These are phyloP conservation scores for Colletotrichum sp. DNA, from an alignment of 2,329 filamentous ascomycete species.

Conservation along the genomic window DNA sequence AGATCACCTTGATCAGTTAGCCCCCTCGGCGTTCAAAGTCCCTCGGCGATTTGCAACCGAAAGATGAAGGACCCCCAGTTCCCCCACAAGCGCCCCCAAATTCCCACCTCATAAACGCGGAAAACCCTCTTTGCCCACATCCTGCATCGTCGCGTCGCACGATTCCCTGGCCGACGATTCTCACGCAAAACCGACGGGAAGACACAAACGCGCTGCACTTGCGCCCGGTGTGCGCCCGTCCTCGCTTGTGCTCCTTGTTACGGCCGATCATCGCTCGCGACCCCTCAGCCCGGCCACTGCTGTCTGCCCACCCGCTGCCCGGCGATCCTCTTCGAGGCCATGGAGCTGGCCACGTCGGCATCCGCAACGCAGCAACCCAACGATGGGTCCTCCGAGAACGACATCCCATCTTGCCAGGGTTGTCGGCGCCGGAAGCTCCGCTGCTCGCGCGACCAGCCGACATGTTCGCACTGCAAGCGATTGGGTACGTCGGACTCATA, in stretches of 20 bases:
- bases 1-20: neutral
- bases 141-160: conserved; percentile 19
- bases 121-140: neutral
- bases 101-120: neutral
- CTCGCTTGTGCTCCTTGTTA: neutral
- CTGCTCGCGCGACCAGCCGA: conserved; percentile 38
- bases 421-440: conserved; percentile 37
- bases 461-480: conserved; percentile 34
- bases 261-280: neutral
- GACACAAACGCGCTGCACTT: neutral
- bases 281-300: neutral
- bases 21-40: neutral
- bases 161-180: conserved; percentile 22
- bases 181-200: conserved; percentile 10
- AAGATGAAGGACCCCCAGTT: neutral
- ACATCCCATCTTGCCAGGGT: conserved; percentile 34
- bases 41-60: conserved; percentile 8
- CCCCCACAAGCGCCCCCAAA: neutral
- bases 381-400: conserved; percentile 15
- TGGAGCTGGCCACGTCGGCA: conserved; percentile 2
- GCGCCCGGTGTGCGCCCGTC: neutral
- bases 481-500: conserved; percentile 23
- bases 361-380: neutral
- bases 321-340: neutral
- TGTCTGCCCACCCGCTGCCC: neutral